These are phyloP conservation scores for Ogataea parapolymorpha DNA, from an alignment of 805 yeast genomes.

Conservation along the genomic window DNA sequence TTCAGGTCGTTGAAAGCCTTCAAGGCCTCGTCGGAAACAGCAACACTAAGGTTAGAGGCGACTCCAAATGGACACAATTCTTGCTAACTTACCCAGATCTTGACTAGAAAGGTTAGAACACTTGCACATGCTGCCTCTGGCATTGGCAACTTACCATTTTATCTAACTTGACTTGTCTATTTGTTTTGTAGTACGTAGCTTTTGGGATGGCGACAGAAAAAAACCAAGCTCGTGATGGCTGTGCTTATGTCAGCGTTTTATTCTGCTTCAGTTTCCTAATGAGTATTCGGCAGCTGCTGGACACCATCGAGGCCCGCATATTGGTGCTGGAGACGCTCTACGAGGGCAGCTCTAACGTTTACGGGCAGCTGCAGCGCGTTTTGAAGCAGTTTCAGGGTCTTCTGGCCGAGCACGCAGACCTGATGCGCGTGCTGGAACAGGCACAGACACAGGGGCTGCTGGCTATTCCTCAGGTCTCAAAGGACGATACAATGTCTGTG, in stretches of 20 bases:
- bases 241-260: conserved; percentile 4
- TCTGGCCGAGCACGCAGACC: conserved; percentile 5
- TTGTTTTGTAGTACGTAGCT: conserved; percentile 8
- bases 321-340: conserved; percentile 13
- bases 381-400: conserved; percentile 2
- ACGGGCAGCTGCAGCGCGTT: conserved; percentile 7
- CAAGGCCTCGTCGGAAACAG: conserved; percentile 83
- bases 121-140: neutral
- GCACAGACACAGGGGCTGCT: conserved; percentile 4
- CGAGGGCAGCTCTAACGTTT: conserved; percentile 6
- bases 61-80: no score
- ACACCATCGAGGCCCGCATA: conserved; percentile 15
- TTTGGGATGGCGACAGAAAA: conserved; percentile 11
- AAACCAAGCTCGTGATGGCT: neutral
- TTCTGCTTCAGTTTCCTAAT: conserved; percentile 2
- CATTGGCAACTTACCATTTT: conserved; percentile 9
- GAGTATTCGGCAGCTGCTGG: conserved; percentile 3
- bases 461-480: neutral
- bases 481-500: conserved; percentile 2
- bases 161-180: conserved; percentile 4
- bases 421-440: conserved; percentile 6
- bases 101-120: conserved; percentile 23
- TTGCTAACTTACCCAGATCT: conserved; percentile 33
- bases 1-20: conserved; percentile 94
- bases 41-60: conserved; percentile 47